These are phyloP conservation scores for Diaporthe eres DNA, from an alignment of 2,329 filamentous ascomycete genomes.

Conservation along the genomic window DNA sequence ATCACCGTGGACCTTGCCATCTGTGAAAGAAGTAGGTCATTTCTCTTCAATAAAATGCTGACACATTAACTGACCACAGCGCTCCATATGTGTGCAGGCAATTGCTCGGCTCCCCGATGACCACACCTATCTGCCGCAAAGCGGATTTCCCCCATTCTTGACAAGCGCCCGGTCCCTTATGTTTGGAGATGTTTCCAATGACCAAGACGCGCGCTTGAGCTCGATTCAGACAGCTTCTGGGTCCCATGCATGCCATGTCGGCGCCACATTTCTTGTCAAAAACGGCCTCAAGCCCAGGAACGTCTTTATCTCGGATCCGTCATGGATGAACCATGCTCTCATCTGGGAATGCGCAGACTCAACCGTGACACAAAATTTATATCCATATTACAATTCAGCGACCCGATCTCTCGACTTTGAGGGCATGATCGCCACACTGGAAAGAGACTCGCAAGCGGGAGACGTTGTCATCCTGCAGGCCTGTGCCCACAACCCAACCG, in stretches of 20 bases:
- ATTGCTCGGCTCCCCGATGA: slow-evolving; percentile 34
- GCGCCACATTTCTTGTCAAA: slow-evolving; percentile 47
- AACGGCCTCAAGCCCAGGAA: slow-evolving; percentile 42
- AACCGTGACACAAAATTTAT: slow-evolving; percentile 44
- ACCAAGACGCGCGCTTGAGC: slow-evolving; percentile 42
- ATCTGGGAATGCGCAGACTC: slow-evolving; percentile 49
- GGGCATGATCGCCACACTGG: slow-evolving; percentile 47
- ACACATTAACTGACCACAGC: background rate
- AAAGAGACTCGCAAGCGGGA: slow-evolving; percentile 45
- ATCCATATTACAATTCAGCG: slow-evolving; percentile 51
- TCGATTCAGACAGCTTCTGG: slow-evolving; percentile 55
- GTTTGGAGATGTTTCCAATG: slow-evolving; percentile 43
- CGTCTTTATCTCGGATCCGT: slow-evolving; percentile 52
- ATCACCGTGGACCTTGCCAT: slow-evolving; percentile 54
- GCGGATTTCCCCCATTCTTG: slow-evolving; percentile 46
- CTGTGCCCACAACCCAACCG: slow-evolving; percentile 57
- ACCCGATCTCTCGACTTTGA: slow-evolving; percentile 49
- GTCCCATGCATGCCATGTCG: slow-evolving; percentile 54
- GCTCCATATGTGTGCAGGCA: slow-evolving; percentile 13
- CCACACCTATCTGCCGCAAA: slow-evolving; percentile 48
- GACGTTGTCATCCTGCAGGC: slow-evolving; percentile 55
- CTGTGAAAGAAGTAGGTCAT: slow-evolving; percentile 49
- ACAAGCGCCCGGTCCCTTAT: slow-evolving; percentile 47
- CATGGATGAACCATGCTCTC: slow-evolving; percentile 51
- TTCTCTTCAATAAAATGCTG: background rate